Base-by-base conservation (phyloP, 2,329 filamentous ascomycete genomes). In the Monosporascus sp. region DNA sequence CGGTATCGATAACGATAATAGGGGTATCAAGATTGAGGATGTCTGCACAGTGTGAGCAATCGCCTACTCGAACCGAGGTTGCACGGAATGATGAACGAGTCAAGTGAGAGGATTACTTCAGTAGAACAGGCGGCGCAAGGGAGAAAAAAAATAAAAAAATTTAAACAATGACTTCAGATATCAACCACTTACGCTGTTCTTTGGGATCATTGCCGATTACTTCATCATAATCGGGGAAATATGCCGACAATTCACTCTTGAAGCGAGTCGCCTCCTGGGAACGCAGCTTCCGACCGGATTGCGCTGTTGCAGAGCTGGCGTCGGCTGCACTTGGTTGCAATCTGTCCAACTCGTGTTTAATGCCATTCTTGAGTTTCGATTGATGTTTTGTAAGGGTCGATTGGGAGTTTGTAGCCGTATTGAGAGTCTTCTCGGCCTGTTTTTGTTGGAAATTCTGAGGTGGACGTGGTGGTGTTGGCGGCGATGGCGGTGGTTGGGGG, bases 161-260 rank as follows among this genome's bases (percentile, higher is more conserved):
- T 14, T 31, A 39, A 45, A 44, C 39, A 60, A 55, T 49, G 51
- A 57, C 38, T 24, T 8, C 15, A 42, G 37, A 15, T 18, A 22
- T 48, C 41, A 48, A 44, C n/a, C 22, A 76, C 82, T 68, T 80
- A 92, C 91, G 86, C 62, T 86, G 78, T 71, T 92, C 86, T 62
- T 87, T 87, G 39, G 85, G 83, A 57, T 90, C 86, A 66, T 95
- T 89, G 57, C 89, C 91, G 72, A 97, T 90, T 60, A 97, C 83
- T 68, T 96, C 90, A 71, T 97, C 92, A 70, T 96, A 97, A 65
- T 95, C 92, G 50, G 89, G 85, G 66, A 97, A 97, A 72, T 96
- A 97, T 47, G 84, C 82, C 38, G 91, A 86, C 56, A 97, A 79
- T 66, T 97, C 92, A 72, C 91, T 97, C 78, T 95, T 96, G 72